A percentile compares a stretch with the other conserved stretches of the same genome.
Evolutionary conservation across 345 rosid species (phyloP).

Genomic region (Euclidium syriacum): DNA sequence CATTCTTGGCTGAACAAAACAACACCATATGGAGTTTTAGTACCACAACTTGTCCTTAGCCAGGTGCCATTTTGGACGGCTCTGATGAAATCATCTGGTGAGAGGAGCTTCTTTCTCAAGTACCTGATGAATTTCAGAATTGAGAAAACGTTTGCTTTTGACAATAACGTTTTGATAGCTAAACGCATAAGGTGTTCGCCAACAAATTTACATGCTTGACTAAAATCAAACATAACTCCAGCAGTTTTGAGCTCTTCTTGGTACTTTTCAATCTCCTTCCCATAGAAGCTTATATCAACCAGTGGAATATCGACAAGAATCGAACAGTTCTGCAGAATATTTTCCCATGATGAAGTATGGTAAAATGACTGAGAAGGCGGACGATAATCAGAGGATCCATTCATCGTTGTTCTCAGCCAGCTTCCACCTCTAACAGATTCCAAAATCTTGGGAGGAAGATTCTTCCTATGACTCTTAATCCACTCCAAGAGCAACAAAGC

Average conservation of each 20-base stretch:
- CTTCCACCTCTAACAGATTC: constrained; percentile 44
- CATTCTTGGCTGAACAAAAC: constrained; percentile 49
- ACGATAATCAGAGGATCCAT: constrained; percentile 38
- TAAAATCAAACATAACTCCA: constrained; percentile 60
- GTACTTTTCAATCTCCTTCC: constrained; percentile 32
- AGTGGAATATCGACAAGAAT: constrained; percentile 66
- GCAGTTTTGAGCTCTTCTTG: constrained; percentile 41
- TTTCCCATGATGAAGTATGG: constrained; percentile 50
- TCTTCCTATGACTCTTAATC: constrained; percentile 14
- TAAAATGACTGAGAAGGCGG: constrained; percentile 63
- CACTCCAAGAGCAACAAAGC: constrained; percentile 57
- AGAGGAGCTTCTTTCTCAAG: constrained; percentile 33
- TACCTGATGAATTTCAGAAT: constrained; percentile 49
- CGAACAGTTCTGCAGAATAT: constrained; percentile 43
- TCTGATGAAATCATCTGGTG: constrained; percentile 40
- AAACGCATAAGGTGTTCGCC: constrained; percentile 52
- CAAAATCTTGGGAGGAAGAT: constrained; percentile 43
- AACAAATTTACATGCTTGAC: constrained; percentile 48
- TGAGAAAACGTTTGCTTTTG: constrained; percentile 40
- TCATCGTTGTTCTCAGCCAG: constrained; percentile 55
- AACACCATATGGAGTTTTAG: constrained; percentile 46
- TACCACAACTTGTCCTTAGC: constrained; percentile 44
- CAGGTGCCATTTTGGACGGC: constrained; percentile 39
- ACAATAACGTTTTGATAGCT: constrained; percentile 36
- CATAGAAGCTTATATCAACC: constrained; percentile 53